These are phyloP conservation scores for Verticillium nonalfalfae DNA, from an alignment of 2,329 filamentous ascomycete species.

Conservation along the genomic window DNA sequence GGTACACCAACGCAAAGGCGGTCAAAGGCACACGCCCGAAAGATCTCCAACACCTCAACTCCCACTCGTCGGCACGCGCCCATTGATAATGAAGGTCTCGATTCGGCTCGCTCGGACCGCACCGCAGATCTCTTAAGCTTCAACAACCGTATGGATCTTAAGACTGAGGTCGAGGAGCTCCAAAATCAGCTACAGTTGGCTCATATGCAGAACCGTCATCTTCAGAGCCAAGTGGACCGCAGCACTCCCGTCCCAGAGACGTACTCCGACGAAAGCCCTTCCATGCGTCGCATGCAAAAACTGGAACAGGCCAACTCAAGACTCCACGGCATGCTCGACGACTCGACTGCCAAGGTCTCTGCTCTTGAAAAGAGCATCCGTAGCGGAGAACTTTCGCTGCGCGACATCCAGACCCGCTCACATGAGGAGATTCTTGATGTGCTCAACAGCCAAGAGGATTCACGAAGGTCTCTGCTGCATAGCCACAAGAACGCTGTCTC, in stretches of 20 bases:
- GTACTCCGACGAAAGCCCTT: conserved; percentile 68
- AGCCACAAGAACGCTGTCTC: conserved; percentile 80
- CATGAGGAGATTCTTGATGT: conserved; percentile 92
- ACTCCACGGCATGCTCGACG: conserved; percentile 89
- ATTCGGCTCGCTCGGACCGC: conserved; percentile 78
- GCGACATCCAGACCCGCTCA: conserved; percentile 86
- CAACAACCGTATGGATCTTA: conserved; percentile 86
- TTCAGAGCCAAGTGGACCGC: conserved; percentile 80
- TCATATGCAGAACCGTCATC: conserved; percentile 91
- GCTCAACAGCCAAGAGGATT: conserved; percentile 88
- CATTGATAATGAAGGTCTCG: conserved; percentile 40
- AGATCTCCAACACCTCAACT: conserved; percentile 70
- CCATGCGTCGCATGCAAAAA: conserved; percentile 76
- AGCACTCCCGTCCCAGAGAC: conserved; percentile 55
- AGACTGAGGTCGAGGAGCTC: conserved; percentile 82
- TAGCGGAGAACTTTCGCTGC: conserved; percentile 79
- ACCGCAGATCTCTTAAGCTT: conserved; percentile 79
- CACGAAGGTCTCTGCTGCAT: conserved; percentile 72
- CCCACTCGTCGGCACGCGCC: conserved; percentile 67
- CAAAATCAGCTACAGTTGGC: conserved; percentile 92
- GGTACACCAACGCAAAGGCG: conserved; percentile 69
- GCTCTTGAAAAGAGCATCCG: conserved; percentile 80
- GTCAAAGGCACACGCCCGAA: conserved; percentile 43
- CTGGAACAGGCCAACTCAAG: conserved; percentile 87
- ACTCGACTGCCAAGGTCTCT: conserved; percentile 88